These are phyloP conservation scores for Hygrophoropsis aurantiaca DNA, from an alignment of 768 basidiomycete genomes.

Conservation along the genomic window DNA sequence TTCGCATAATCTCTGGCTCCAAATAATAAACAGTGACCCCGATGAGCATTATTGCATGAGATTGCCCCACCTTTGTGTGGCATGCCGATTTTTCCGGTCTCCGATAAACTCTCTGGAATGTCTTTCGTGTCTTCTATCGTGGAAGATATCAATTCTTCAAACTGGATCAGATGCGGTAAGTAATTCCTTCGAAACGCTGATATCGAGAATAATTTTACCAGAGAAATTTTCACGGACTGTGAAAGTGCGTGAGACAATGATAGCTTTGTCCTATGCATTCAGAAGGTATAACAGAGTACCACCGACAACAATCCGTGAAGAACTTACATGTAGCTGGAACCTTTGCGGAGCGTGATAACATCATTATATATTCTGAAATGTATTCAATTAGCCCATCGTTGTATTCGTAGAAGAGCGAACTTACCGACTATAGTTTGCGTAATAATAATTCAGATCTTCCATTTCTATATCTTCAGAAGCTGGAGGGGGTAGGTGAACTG, in stretches of 20 bases:
- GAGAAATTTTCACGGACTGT: conserved; percentile 95
- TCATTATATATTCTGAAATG: conserved; percentile 86
- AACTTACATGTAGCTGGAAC: conserved; percentile 91
- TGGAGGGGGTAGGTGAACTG: conserved; percentile 26
- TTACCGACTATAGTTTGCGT: conserved; percentile 93
- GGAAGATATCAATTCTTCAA: conserved; percentile 87
- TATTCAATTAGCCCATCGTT: conserved; percentile 1
- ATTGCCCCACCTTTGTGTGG: conserved; percentile 65
- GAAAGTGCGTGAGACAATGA: conserved; percentile 93
- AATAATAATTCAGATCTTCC: conserved; percentile 97
- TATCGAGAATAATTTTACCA: conserved; percentile 46
- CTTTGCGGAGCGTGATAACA: conserved; percentile 91
- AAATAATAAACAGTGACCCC: conserved; percentile 8
- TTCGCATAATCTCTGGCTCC: conserved; percentile 88
- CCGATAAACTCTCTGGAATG: conserved; percentile 89
- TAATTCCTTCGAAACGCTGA: not conserved
- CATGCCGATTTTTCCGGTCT: conserved; percentile 93
- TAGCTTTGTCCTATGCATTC: conserved; percentile 78
- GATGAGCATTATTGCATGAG: conserved; percentile 9
- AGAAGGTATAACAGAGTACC: conserved; percentile 3
- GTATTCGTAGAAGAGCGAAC: conserved; percentile 16
- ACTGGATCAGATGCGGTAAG: conserved; percentile 41
- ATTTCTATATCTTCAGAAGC: conserved; percentile 89
- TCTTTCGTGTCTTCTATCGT: conserved; percentile 97
- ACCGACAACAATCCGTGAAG: conserved; percentile 12